Conservation (phyloP, 2,329 filamentous ascomycete species). For the Cercospora sp. region DNA sequence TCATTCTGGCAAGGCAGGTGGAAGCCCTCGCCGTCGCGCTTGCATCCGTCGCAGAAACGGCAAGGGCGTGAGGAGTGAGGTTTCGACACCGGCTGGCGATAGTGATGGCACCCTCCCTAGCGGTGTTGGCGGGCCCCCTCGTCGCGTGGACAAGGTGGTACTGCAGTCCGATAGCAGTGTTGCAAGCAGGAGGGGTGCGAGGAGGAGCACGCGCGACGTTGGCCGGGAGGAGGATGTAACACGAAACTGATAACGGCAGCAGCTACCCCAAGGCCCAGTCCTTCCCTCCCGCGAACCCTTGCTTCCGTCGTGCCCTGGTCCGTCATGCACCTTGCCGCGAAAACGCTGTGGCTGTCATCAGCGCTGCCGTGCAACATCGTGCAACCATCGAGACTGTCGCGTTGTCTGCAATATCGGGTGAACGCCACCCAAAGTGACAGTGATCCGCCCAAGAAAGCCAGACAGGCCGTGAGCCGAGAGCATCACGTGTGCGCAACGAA, state of each 20-base stretch:
- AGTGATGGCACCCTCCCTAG: slow-evolving; percentile 17
- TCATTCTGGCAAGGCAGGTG: not conserved
- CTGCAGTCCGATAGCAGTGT: not conserved
- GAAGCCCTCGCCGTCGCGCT: not conserved
- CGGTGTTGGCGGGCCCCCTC: not conserved
- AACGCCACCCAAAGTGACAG: not conserved
- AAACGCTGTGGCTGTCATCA: not conserved
- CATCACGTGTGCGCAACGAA: not conserved
- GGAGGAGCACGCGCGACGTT: not conserved
- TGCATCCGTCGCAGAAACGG: not conserved
- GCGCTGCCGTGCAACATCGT: not conserved
- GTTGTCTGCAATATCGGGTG: not conserved
- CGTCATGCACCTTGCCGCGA: not conserved
- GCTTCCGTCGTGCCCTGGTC: not conserved
- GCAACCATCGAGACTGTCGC: not conserved
- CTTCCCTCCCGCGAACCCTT: not conserved
- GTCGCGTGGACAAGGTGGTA: slow-evolving; percentile 11
- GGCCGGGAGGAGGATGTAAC: not conserved
- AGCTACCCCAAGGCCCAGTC: not conserved
- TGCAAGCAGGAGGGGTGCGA: not conserved
- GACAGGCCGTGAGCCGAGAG: not conserved
- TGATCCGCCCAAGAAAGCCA: not conserved
- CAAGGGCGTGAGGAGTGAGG: not conserved
- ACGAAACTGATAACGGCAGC: not conserved
- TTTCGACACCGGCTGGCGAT: not conserved